Conservation (phyloP, 108 stramenopile species). For the Aureococcus anophagefferens region DNA sequence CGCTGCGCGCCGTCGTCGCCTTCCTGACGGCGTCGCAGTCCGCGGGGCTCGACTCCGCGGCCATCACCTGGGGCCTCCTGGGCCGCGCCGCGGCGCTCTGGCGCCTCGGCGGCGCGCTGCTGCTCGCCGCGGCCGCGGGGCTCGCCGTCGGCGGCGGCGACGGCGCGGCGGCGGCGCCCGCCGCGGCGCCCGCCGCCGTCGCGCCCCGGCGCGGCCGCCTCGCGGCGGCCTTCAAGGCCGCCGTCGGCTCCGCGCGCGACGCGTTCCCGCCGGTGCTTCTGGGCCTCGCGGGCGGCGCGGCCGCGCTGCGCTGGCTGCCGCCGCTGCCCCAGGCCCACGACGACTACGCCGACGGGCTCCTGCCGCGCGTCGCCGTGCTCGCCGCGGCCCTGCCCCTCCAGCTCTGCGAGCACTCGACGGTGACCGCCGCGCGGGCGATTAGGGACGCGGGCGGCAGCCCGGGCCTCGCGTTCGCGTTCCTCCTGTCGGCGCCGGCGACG, state of each 20-base stretch:
- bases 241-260: too few relatives aligned
- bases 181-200: not conserved
- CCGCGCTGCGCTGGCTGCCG: constrained; percentile 20
- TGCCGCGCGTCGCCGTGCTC: constrained; percentile 6
- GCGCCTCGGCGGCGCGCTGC: constrained; percentile 20
- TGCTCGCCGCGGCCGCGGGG: constrained; percentile 21
- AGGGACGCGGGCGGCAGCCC: constrained; percentile 27
- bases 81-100: constrained; percentile 23
- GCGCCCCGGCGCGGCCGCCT: too few relatives aligned
- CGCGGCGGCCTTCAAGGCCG: too few relatives aligned
- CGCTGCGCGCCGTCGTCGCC: constrained; percentile 17
- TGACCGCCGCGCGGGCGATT: constrained; percentile 23
- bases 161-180: constrained; percentile 16
- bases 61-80: constrained; percentile 27
- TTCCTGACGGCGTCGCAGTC: constrained; percentile 34
- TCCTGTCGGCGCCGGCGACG: constrained; percentile 29
- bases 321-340: not conserved
- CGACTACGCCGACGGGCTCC: not conserved
- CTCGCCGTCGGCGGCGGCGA: constrained; percentile 5
- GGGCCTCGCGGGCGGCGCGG: constrained; percentile 20
- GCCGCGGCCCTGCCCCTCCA: constrained; percentile 27
- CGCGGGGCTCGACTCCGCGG: constrained; percentile 30
- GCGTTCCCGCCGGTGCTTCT: constrained; percentile 19
- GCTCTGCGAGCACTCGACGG: constrained; percentile 32
- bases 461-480: constrained; percentile 30